phyloP scores from a whole-genome alignment of 768 basidiomycete genomes.

The Boletus bicolor region DNA sequence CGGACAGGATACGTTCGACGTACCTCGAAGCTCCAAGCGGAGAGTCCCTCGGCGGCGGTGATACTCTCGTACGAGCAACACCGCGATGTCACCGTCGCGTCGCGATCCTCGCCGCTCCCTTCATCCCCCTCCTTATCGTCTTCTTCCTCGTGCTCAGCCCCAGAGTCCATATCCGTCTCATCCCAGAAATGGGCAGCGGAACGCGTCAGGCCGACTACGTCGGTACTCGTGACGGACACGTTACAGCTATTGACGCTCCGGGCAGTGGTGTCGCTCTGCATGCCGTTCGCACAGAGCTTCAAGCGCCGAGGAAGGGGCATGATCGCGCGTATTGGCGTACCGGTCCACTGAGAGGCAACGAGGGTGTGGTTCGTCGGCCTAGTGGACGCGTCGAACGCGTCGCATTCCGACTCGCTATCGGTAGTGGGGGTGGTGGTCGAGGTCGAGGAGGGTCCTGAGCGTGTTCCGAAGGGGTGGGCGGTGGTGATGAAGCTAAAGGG shows the following conservation, averaged over 20 bases:
- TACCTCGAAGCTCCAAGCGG: conserved; percentile 31
- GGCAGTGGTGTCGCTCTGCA: neutral
- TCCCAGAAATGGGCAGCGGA: neutral
- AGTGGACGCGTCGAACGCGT: neutral
- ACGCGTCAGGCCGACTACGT: neutral
- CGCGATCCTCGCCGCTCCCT: neutral
- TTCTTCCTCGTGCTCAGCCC: neutral
- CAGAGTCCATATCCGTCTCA: neutral
- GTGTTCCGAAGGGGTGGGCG: neutral
- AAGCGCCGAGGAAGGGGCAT: conserved; percentile 18
- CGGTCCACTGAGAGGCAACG: conserved; percentile 13
- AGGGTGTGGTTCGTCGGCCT: neutral
- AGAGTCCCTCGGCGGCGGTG: conserved; percentile 23
- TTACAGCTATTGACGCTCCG: neutral
- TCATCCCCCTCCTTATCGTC: neutral
- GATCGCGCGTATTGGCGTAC: conserved; percentile 24
- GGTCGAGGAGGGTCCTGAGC: neutral
- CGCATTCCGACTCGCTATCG: neutral
- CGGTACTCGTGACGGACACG: neutral
- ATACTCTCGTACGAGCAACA: conserved; percentile 27
- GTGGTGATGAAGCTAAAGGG: conserved; percentile 1
- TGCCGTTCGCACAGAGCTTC: neutral
- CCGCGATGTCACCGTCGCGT: neutral
- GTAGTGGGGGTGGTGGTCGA: neutral
- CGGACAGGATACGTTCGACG: neutral